phyloP scores from a whole-genome alignment of 1,139 yeast species.

The Maudiozyma humilis region DNA sequence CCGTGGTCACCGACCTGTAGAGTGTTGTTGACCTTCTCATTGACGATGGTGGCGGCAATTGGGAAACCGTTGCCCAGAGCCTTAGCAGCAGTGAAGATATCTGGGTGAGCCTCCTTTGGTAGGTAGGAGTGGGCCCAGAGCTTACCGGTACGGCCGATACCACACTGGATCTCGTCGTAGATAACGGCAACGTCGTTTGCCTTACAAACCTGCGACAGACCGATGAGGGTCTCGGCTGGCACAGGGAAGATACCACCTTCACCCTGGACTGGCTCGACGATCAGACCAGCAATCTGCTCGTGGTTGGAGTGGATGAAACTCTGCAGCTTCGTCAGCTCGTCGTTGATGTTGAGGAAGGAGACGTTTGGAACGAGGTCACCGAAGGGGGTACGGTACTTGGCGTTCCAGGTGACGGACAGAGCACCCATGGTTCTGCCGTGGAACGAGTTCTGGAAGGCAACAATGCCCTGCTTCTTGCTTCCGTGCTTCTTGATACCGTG shows the following conservation, averaged over 20 bases:
- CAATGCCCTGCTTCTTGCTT: constrained; percentile 56
- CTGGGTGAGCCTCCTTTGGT: constrained; percentile 81
- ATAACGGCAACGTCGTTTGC: constrained; percentile 69
- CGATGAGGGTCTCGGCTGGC: constrained; percentile 52
- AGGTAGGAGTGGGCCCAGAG: constrained; percentile 84
- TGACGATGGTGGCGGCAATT: constrained; percentile 85
- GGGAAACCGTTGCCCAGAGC: constrained; percentile 98
- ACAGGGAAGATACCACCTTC: constrained; percentile 88
- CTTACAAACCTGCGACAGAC: constrained; percentile 59
- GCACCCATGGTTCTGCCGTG: constrained; percentile 97
- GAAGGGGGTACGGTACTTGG: constrained; percentile 86
- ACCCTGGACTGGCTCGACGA: constrained; percentile 94
- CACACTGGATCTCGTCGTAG: constrained; percentile 95
- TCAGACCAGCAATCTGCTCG: constrained; percentile 81
- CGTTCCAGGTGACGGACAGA: constrained; percentile 81
- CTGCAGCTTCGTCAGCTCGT: constrained; percentile 21
- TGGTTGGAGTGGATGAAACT: constrained; percentile 41
- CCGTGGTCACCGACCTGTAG: constrained; percentile 93
- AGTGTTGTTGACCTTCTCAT: constrained; percentile 63
- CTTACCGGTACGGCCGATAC: constrained; percentile 85
- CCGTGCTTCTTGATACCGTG: constrained; percentile 51
- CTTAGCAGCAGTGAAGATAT: constrained; percentile 86
- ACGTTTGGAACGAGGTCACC: constrained; percentile 86
- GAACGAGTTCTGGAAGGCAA: constrained; percentile 81
- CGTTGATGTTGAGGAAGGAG: constrained; percentile 31